Evolutionary conservation across 2,329 filamentous ascomycete genomes (phyloP).

Genomic region (Penicillium griseofulvum): DNA sequence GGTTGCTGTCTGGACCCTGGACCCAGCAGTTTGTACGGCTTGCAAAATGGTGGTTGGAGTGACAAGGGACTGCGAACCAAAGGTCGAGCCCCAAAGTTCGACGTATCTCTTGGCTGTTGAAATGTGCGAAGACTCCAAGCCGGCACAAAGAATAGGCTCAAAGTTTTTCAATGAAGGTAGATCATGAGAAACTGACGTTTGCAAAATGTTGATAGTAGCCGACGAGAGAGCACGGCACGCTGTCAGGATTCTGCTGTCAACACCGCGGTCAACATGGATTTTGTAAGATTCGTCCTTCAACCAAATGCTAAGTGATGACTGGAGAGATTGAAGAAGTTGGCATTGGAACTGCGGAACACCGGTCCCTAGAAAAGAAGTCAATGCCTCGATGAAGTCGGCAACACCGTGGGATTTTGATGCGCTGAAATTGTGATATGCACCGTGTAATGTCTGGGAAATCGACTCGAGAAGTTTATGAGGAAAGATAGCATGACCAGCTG

Average conservation of each 20-base stretch:
- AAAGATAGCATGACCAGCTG: constrained; percentile 8
- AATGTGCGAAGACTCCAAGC: constrained; percentile 53
- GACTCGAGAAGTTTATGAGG: constrained; percentile 62
- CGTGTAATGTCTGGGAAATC: constrained; percentile 52
- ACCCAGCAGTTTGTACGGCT: constrained; percentile 60
- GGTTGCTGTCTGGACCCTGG: constrained; percentile 41
- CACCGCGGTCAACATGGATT: constrained; percentile 26
- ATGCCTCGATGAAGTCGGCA: constrained; percentile 52
- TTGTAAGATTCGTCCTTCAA: constrained; percentile 32
- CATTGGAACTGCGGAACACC: constrained; percentile 53
- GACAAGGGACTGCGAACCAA: constrained; percentile 58
- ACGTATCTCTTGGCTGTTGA: constrained; percentile 53
- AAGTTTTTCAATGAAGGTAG: constrained; percentile 50
- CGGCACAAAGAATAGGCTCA: constrained; percentile 51
- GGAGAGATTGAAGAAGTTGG: constrained; percentile 58
- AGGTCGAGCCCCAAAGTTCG: constrained; percentile 67
- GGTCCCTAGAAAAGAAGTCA: constrained; percentile 53
- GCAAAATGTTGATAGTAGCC: constrained; percentile 32
- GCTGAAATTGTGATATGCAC: constrained; percentile 53
- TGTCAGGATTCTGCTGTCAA: constrained; percentile 33
- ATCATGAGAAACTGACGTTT: constrained; percentile 29
- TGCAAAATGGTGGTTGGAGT: constrained; percentile 65
- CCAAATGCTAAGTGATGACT: constrained; percentile 44
- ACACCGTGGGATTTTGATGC: constrained; percentile 41
- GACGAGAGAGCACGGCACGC: constrained; percentile 36